Percentiles rank a stretch among this genome's conserved stretches.
Evolutionary conservation across 257 asterid genomes (phyloP).

Genomic region (Scutellaria minor): DNA sequence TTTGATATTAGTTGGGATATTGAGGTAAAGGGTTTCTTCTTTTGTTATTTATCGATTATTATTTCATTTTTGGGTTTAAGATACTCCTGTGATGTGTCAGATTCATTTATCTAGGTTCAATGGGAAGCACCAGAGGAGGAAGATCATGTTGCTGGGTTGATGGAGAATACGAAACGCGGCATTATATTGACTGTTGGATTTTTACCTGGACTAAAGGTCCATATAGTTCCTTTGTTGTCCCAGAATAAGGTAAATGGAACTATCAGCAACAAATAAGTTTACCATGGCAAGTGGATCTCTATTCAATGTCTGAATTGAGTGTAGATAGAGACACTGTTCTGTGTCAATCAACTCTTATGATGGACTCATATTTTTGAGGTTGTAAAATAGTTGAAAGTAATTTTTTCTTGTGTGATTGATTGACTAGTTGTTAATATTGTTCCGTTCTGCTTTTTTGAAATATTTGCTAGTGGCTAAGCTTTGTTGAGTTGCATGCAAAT

Average conservation of each 20-base stretch:
- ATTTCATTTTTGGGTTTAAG: slow-evolving; percentile 2
- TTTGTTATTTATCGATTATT: neutral
- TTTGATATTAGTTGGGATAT: too few relatives aligned
- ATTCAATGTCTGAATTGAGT: slow-evolving; percentile 10
- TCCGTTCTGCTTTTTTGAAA: slow-evolving; percentile 16
- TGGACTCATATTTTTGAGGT: slow-evolving; percentile 18
- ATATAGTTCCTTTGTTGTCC: slow-evolving; percentile 51
- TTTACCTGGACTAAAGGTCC: slow-evolving; percentile 68
- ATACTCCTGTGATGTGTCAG: slow-evolving; percentile 28
- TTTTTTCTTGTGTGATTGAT: neutral
- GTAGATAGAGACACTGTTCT: slow-evolving; percentile 14
- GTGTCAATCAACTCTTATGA: slow-evolving; percentile 10
- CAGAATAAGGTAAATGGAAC: slow-evolving; percentile 40
- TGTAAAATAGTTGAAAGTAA: neutral
- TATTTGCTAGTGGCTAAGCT: slow-evolving; percentile 23
- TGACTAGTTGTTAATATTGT: slow-evolving; percentile 4
- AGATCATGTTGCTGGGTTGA: slow-evolving; percentile 23
- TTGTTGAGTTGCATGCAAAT: slow-evolving; percentile 35
- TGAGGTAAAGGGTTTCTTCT: too few relatives aligned
- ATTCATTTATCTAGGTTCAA: slow-evolving; percentile 50
- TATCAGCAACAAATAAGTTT: slow-evolving; percentile 18
- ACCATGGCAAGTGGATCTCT: slow-evolving; percentile 18
- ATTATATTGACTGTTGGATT: slow-evolving; percentile 70
- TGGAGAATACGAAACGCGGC: slow-evolving; percentile 42
- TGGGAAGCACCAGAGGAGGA: slow-evolving; percentile 63